Evolutionary conservation across 345 rosid species (phyloP).

Genomic region (Linum lewisii): DNA sequence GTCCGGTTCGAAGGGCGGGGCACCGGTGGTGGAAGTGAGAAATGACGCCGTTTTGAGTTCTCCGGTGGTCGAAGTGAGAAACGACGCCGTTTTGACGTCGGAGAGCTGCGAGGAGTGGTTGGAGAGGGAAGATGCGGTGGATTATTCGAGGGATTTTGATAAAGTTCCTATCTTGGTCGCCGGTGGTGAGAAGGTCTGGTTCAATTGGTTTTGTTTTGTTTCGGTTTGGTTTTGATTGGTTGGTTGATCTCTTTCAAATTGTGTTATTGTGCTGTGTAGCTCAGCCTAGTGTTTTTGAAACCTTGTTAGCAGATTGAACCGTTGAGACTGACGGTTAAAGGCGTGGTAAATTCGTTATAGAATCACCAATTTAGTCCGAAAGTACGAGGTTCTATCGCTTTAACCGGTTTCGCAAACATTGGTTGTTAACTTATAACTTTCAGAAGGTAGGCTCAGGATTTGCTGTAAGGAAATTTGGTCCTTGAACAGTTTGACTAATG

Average conservation of each 20-base stretch:
- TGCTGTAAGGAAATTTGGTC: too few species aligned
- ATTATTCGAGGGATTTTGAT: constrained; percentile 58
- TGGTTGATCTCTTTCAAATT: background rate
- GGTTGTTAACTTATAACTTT: too few species aligned
- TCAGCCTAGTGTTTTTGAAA: too few species aligned
- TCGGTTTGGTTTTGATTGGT: background rate
- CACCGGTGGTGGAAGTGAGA: background rate
- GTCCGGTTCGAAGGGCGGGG: constrained; percentile 12
- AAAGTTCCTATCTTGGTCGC: constrained; percentile 58
- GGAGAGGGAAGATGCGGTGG: constrained; percentile 55
- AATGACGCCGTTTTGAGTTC: constrained; percentile 5
- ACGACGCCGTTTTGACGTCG: background rate
- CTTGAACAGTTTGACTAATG: too few species aligned
- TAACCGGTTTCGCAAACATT: too few species aligned
- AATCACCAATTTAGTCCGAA: too few species aligned
- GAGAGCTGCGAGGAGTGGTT: constrained; percentile 75
- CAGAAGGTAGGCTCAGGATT: too few species aligned
- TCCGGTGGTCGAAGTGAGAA: too few species aligned
- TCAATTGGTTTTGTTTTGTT: background rate
- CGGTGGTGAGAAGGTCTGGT: constrained; percentile 40
- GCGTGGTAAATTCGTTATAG: too few species aligned
- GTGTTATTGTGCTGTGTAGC: background rate
- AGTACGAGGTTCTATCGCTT: too few species aligned
- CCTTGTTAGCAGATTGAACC: too few species aligned
- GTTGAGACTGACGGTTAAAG: too few species aligned